A percentile compares a stretch with the other conserved stretches of the same genome.
phyloP scores from a whole-genome alignment of 169 alveolate genomes.

The Eimeria brunetti region DNA sequence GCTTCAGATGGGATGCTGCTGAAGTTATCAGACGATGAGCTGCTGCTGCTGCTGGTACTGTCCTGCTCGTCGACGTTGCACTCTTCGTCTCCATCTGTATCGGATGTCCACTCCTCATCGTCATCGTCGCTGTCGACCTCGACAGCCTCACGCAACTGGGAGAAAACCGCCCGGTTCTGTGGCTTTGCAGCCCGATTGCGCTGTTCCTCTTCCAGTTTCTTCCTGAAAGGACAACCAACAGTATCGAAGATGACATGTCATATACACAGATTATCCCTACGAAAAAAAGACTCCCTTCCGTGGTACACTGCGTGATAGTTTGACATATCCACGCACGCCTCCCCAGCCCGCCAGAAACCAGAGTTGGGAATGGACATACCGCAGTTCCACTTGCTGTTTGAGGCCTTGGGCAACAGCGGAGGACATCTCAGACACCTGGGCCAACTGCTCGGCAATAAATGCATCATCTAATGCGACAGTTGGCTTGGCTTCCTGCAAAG shows the following conservation, averaged over 20 bases:
- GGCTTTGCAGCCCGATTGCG: conserved; percentile 32
- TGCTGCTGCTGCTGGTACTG: conserved; percentile 66
- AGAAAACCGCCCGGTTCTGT: conserved; percentile 40
- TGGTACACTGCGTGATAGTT: not conserved
- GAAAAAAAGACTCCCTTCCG: not conserved
- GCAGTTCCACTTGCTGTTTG: conserved; percentile 30
- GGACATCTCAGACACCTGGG: conserved; percentile 52
- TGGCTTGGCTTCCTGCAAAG: conserved; percentile 55
- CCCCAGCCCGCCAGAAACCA: not conserved
- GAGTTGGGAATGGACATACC: not conserved
- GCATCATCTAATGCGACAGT: conserved; percentile 37
- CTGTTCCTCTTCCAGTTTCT: conserved; percentile 26
- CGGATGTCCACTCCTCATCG: conserved; percentile 17
- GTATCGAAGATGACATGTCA: not conserved
- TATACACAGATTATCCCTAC: not conserved
- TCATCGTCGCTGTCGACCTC: conserved; percentile 65
- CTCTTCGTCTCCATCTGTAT: conserved; percentile 24
- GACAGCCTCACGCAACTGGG: conserved; percentile 73
- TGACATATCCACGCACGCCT: too few species aligned
- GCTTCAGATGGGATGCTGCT: not conserved
- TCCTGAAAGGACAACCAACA: conserved; percentile 26
- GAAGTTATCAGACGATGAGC: not conserved
- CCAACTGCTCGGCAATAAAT: conserved; percentile 35
- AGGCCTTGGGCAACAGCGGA: conserved; percentile 52
- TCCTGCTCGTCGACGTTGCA: not conserved